Percentiles rank a stretch among this genome's conserved stretches.
These are phyloP conservation scores for Sporothrix phasma DNA, from an alignment of 2,329 filamentous ascomycete species.

Conservation along the genomic window DNA sequence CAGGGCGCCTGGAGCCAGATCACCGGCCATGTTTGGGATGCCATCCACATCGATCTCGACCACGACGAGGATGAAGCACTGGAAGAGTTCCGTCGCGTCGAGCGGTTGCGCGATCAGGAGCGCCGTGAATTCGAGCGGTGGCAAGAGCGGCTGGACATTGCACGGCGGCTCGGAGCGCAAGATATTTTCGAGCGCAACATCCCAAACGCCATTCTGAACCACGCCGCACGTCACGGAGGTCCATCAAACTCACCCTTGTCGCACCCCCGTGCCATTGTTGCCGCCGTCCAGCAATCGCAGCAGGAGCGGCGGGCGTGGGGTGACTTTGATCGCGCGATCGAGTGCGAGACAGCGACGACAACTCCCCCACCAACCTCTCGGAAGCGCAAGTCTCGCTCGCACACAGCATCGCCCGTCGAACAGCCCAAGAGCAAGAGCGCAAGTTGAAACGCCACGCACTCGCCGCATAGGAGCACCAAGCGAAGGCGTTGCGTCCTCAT, in stretches of 20 bases:
- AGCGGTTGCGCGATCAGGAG: conserved; percentile 42
- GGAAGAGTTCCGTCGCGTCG: conserved; percentile 43
- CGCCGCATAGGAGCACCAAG: conserved; percentile 48
- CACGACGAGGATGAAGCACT: conserved; percentile 64
- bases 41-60: conserved; percentile 66
- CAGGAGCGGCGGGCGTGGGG: conserved; percentile 85
- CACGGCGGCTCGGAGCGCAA: conserved; percentile 65
- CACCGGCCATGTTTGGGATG: conserved; percentile 52
- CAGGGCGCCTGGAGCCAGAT: conserved; percentile 71
- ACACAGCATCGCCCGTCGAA: conserved; percentile 60
- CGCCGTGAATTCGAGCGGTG: conserved; percentile 58
- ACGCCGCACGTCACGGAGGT: conserved; percentile 39
- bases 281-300: conserved; percentile 55
- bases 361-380: conserved; percentile 42
- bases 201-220: conserved; percentile 48
- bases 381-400: conserved; percentile 65
- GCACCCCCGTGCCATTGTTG: conserved; percentile 33
- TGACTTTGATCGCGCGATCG: conserved; percentile 74
- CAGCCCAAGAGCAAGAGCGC: conserved; percentile 62
- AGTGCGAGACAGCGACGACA: conserved; percentile 43
- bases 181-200: conserved; percentile 60
- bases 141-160: conserved; percentile 76
- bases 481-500: conserved; percentile 34
- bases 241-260: neutral
- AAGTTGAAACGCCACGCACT: conserved; percentile 83